Conservation (phyloP, 2,329 filamentous ascomycete species). For the Akanthomyces dipterigenus region DNA sequence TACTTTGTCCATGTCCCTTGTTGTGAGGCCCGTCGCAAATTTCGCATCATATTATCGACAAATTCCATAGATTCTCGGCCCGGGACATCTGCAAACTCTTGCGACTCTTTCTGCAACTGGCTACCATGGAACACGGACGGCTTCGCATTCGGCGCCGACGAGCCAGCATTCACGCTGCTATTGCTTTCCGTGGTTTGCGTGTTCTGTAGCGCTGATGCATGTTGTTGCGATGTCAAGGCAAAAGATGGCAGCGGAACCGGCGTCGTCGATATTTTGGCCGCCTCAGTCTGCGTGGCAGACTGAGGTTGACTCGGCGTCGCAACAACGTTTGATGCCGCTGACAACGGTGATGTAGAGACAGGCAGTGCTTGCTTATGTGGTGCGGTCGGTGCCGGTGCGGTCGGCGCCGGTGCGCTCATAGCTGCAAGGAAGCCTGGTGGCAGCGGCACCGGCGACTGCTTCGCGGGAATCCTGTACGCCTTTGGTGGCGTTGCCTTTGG, state of each 20-base stretch:
- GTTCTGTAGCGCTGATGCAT: neutral
- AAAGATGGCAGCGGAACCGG: slow-evolving; percentile 26
- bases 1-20: neutral
- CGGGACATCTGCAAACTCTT: slow-evolving; percentile 36
- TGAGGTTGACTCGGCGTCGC: neutral
- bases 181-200: neutral
- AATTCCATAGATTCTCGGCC: slow-evolving; percentile 40
- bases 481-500: slow-evolving; percentile 22
- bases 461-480: slow-evolving; percentile 30
- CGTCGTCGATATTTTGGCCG: slow-evolving; percentile 20
- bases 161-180: neutral
- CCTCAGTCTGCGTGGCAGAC: neutral
- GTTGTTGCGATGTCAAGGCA: slow-evolving; percentile 7
- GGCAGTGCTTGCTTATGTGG: slow-evolving; percentile 13
- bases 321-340: neutral
- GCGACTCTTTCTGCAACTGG: slow-evolving; percentile 16
- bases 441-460: slow-evolving; percentile 38
- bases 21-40: slow-evolving; percentile 33
- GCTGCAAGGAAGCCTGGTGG: slow-evolving; percentile 38
- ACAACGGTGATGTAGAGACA: neutral
- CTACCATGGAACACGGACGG: neutral
- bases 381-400: slow-evolving; percentile 16
- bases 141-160: too few species aligned
- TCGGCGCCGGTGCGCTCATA: slow-evolving; percentile 25
- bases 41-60: slow-evolving; percentile 46